Conservation (phyloP, 108 stramenopile species). For the Cyclotella baltica region DNA sequence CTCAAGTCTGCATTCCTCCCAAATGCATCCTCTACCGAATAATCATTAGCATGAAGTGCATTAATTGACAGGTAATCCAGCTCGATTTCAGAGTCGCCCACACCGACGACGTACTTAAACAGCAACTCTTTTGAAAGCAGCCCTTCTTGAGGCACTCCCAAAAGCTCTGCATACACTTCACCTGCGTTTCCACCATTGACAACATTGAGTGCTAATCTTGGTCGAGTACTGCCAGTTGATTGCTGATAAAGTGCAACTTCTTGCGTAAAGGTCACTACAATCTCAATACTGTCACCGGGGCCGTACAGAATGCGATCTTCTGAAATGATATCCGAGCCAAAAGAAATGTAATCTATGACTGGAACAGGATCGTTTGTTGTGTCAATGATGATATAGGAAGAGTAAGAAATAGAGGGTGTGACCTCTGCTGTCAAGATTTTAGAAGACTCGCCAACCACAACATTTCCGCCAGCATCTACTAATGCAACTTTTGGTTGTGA, state of each 20-base stretch:
- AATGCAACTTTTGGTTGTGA: conserved; percentile 54
- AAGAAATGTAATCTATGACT: conserved; percentile 7
- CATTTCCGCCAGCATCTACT: conserved; percentile 57
- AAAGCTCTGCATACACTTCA: conserved; percentile 28
- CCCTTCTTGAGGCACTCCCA: conserved; percentile 8
- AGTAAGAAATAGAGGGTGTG: conserved; percentile 36
- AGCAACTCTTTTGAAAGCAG: conserved; percentile 14
- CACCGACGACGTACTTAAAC: conserved; percentile 57
- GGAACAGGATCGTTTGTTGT: conserved; percentile 40
- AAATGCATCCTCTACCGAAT: conserved; percentile 51
- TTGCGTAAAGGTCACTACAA: conserved; percentile 42
- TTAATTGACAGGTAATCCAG: conserved; percentile 41
- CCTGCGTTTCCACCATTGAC: conserved; percentile 8
- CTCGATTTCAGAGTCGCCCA: conserved; percentile 44
- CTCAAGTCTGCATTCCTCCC: conserved; percentile 39
- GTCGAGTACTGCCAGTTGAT: conserved; percentile 14
- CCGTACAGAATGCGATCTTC: conserved; percentile 36
- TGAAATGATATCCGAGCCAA: conserved; percentile 19
- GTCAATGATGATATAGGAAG: conserved; percentile 36
- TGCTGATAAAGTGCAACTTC: conserved; percentile 24
- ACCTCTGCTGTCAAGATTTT: conserved; percentile 31
- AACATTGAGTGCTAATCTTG: conserved; percentile 42
- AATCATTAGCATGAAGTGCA: conserved; percentile 34
- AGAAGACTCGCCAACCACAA: conserved; percentile 33
- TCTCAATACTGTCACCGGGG: conserved; percentile 42